Percentiles rank a stretch among this genome's conserved stretches.
These are phyloP conservation scores for Colletotrichum sp. DNA, from an alignment of 2,329 filamentous ascomycete species.

Conservation along the genomic window DNA sequence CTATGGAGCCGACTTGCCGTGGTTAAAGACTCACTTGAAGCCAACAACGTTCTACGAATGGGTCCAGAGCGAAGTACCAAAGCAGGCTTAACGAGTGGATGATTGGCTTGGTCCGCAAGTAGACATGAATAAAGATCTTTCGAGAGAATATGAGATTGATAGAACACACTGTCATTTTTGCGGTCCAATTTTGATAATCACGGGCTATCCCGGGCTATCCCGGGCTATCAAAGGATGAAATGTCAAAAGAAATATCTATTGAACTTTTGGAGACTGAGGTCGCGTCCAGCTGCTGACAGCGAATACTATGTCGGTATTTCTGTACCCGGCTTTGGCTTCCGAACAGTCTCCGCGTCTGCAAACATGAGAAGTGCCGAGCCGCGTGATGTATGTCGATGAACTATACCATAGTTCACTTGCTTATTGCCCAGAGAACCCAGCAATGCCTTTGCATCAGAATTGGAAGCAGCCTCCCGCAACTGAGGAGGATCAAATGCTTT, in stretches of 20 bases:
- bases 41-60: neutral
- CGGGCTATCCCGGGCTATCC: too few relatives aligned
- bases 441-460: neutral
- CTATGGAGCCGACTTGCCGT: neutral
- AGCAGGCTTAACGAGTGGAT: neutral
- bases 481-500: neutral
- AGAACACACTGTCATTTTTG: neutral
- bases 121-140: neutral
- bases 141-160: neutral
- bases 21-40: neutral
- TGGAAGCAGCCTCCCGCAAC: neutral
- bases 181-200: neutral
- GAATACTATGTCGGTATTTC: neutral
- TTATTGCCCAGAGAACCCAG: neutral
- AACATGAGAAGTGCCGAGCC: neutral
- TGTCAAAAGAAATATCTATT: neutral
- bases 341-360: neutral
- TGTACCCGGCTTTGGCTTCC: neutral
- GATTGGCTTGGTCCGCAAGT: neutral
- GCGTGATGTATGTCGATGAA: neutral
- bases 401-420: neutral
- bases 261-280: neutral
- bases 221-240: neutral
- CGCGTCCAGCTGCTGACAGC: neutral
- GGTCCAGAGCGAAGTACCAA: neutral